Evolutionary conservation across 140 eudicot species (phyloP), one percentile per base, ranked within the genome.

Genomic region (Bidens hawaiensis): DNA sequence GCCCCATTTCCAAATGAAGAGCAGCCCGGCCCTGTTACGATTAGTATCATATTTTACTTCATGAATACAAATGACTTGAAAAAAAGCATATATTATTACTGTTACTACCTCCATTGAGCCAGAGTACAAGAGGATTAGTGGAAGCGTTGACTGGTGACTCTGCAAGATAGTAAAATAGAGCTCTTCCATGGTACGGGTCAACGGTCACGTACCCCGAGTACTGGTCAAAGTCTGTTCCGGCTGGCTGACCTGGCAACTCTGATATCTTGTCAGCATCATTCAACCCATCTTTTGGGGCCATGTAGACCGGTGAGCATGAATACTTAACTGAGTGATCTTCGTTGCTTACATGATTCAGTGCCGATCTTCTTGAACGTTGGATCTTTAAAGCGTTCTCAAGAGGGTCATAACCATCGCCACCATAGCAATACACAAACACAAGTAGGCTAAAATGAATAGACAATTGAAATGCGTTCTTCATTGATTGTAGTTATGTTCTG

Each of bases 1-100:
- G 89, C 89, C 64, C 95, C 94, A 18, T 14, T 45, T 45, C 89
- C 96, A 61, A 84, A 49, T 0, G 94, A 87, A 55, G 95, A 87
- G 67, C 96, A 87, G 8, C 94, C 94, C 34, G 89, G 89, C 13
- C 94, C 94, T 83, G 65, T 59, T 36, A 26, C 2, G 9, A 23
- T 58, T 58, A 4, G 59, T 13, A 26, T 6, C 15, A 15, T n/a
- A 34, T 57, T 43, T 2, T 0, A 57, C 34, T 50, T 62, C 33
- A 30, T 54, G 60, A 25, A 57, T 40, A 21, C 0, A 4, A 33
- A 42, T 15, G 31, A 22, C n/a, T 14, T 60, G 40, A 49, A 23
- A 48, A n/a, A n/a, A n/a, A n/a, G n/a, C n/a, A n/a, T n/a, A n/a
- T n/a, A 19, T 1, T 7, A 51, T 45, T 33, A 5, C 8, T 31